phyloP scores from a whole-genome alignment of 2,329 filamentous ascomycete genomes.

The Emmonsia crescens region DNA sequence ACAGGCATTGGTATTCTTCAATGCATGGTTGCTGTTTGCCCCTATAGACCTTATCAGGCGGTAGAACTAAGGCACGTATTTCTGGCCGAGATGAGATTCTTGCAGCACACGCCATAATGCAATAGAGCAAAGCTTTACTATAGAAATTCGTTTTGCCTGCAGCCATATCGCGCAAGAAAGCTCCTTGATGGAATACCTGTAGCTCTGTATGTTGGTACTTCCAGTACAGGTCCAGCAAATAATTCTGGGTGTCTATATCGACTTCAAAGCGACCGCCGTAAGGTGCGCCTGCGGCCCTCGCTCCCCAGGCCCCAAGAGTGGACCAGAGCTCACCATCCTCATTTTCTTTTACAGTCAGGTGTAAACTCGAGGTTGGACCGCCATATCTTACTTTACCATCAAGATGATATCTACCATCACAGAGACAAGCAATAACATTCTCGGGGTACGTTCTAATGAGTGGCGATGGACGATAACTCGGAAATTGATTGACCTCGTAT shows the following conservation, averaged over 20 bases:
- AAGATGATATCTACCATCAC: constrained; percentile 8
- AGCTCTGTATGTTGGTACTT: constrained; percentile 9
- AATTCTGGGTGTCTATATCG: constrained; percentile 6
- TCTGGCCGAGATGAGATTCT: constrained; percentile 9
- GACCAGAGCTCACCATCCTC: constrained; percentile 2
- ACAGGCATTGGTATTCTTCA: constrained; percentile 7
- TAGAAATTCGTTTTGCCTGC: constrained; percentile 7
- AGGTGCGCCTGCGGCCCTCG: background rate
- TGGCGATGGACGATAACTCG: constrained; percentile 1
- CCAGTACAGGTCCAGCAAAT: constrained; percentile 9
- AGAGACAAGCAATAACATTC: constrained; percentile 6
- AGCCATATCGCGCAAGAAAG: constrained; percentile 7
- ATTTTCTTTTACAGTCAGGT: constrained; percentile 3
- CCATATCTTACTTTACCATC: background rate
- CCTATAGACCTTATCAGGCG: constrained; percentile 1
- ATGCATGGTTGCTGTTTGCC: background rate
- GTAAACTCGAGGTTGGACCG: constrained; percentile 8
- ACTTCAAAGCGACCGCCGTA: constrained; percentile 2
- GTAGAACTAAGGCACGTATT: constrained; percentile 9
- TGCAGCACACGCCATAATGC: constrained; percentile 11
- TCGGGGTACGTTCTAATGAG: background rate
- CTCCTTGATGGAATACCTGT: constrained; percentile 5
- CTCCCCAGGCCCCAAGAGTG: constrained; percentile 5
- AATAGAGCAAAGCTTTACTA: constrained; percentile 12
- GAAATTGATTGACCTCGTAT: constrained; percentile 6